A percentile compares a stretch with the other conserved stretches of the same genome.
These are phyloP conservation scores for Alternaria sp. DNA, from an alignment of 2,329 filamentous ascomycete species.

Conservation along the genomic window DNA sequence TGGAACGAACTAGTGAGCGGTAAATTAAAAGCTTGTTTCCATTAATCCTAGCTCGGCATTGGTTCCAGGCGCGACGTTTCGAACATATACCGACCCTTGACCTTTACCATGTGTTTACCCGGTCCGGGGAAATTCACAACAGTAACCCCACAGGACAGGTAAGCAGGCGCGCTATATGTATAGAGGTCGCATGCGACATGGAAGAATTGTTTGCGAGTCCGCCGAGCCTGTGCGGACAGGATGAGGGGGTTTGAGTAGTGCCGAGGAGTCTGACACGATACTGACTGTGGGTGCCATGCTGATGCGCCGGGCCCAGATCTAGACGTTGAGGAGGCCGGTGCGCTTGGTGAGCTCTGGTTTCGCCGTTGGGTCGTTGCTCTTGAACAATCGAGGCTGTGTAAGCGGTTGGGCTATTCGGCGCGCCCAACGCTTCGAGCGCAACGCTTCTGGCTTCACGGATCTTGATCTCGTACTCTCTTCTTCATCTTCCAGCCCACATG, in stretches of 20 bases:
- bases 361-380: neutral
- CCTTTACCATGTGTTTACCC: slow-evolving; percentile 13
- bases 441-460: neutral
- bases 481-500: slow-evolving; percentile 41
- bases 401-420: neutral
- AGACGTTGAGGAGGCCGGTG: neutral
- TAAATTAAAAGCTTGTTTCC: slow-evolving; percentile 14
- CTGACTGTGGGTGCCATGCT: neutral
- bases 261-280: neutral
- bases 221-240: neutral
- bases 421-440: neutral
- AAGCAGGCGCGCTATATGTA: neutral
- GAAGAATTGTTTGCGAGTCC: neutral
- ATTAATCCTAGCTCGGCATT: slow-evolving; percentile 12
- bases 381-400: neutral
- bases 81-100: slow-evolving; percentile 2
- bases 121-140: neutral
- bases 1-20: neutral
- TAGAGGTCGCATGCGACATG: neutral
- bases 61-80: slow-evolving; percentile 2
- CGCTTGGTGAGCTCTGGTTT: neutral
- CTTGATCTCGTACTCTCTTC: neutral
- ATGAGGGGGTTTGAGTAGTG: neutral
- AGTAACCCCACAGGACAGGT: neutral
- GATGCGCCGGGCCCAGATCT: neutral